phyloP scores from a whole-genome alignment of 75 land plant species.

The Isoetes taiwanensis region DNA sequence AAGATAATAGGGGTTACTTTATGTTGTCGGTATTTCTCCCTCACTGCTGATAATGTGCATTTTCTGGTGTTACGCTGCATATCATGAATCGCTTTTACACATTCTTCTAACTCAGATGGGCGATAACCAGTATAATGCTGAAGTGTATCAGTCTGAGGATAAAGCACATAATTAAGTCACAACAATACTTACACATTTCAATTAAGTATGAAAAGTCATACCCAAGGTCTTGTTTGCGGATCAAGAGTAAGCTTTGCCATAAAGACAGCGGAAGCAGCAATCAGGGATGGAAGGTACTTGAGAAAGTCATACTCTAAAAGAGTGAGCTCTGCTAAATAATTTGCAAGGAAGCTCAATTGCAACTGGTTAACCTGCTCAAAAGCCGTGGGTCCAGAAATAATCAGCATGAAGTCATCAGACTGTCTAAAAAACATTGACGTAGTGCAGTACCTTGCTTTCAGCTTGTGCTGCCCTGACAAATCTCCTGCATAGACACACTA shows the following conservation, averaged over 20 bases:
- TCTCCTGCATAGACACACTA: conserved; percentile 10
- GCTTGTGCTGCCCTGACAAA: conserved; percentile 35
- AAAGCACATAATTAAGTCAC: not conserved
- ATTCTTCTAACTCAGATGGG: conserved; percentile 43
- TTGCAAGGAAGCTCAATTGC: conserved; percentile 34
- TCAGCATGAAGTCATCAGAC: not conserved
- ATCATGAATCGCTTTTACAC: conserved; percentile 41
- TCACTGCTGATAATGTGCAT: conserved; percentile 31
- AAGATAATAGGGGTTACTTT: conserved; percentile 29
- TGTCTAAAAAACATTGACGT: not conserved
- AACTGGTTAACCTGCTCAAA: too few species aligned
- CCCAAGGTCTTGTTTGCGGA: conserved; percentile 52
- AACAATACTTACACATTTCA: not conserved
- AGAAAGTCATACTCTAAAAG: conserved; percentile 44
- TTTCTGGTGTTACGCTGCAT: conserved; percentile 35
- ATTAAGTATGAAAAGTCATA: conserved; percentile 7
- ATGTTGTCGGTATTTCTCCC: conserved; percentile 61
- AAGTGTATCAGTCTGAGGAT: conserved; percentile 30
- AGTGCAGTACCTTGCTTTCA: conserved; percentile 12
- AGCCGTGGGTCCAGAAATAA: conserved; percentile 28
- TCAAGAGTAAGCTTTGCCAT: conserved; percentile 42
- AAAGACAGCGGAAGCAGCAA: conserved; percentile 66
- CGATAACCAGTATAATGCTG: conserved; percentile 40
- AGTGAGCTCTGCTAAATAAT: conserved; percentile 48
- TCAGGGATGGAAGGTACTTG: conserved; percentile 39